Evolutionary conservation across 768 basidiomycete species (phyloP).

Genomic region (Cytidiella melzeri): DNA sequence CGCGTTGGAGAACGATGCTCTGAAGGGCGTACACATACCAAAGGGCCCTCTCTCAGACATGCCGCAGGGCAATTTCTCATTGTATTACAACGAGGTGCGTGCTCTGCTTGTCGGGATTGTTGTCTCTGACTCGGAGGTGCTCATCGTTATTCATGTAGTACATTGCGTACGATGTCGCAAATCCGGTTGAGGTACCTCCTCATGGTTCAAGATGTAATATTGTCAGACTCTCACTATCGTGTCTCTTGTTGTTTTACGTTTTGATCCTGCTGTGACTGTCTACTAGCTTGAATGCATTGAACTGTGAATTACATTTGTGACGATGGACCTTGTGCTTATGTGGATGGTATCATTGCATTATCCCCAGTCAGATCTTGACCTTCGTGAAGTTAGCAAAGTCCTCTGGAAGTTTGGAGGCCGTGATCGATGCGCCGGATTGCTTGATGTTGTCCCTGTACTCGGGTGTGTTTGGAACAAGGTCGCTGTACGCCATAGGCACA

Average conservation of each 20-base stretch:
- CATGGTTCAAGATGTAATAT: slow-evolving; percentile 40
- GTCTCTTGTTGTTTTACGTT: too few relatives aligned
- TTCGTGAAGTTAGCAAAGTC: too few relatives aligned
- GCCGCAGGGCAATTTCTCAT: slow-evolving; percentile 20
- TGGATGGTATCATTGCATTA: not conserved
- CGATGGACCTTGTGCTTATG: not conserved
- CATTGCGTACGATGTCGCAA: slow-evolving; percentile 55
- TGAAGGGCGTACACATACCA: slow-evolving; percentile 56
- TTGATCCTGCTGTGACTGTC: too few relatives aligned
- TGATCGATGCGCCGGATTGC: not conserved
- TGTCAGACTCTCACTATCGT: too few relatives aligned
- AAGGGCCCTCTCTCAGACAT: slow-evolving; percentile 39
- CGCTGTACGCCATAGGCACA: not conserved
- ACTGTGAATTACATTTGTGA: too few relatives aligned
- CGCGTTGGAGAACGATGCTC: slow-evolving; percentile 40
- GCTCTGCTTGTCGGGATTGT: not conserved
- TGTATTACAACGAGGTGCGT: slow-evolving; percentile 55
- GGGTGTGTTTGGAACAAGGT: not conserved
- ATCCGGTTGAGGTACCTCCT: slow-evolving; percentile 52
- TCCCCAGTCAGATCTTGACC: too few relatives aligned
- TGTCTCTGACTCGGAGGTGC: not conserved
- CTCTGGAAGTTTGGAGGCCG: not conserved
- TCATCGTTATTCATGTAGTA: slow-evolving; percentile 33
- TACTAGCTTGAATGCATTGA: too few relatives aligned
- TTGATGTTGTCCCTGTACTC: not conserved